Evolutionary conservation across 345 rosid species (phyloP), one percentile per base, ranked within the genome.

Genomic region (Litchi chinensis): DNA sequence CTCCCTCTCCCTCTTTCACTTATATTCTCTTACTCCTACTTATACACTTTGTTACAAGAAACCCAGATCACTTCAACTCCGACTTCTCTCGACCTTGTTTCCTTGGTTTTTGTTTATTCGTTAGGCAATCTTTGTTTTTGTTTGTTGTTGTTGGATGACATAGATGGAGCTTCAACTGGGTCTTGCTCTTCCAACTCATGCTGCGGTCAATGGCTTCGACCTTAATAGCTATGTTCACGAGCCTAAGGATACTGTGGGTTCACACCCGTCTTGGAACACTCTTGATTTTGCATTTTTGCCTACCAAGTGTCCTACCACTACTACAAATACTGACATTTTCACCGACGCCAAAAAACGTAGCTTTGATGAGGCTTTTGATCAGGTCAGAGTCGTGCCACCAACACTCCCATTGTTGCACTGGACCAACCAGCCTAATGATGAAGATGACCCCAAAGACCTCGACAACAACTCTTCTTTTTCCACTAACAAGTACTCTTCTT

Each of bases 151-250:
- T 79, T 81, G 75, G 62, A 56, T 65, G 79, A 59, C 57, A 6
- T 28, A 22, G 24, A 86, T 86, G 89, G 89, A 88, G 74, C 91
- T 88, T 64, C 85, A 82, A 41, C 75, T 88, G 11, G 86, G 87
- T 68, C 87, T 88, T 5, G 79, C 88, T 68, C 89, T 86, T 60
- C 81, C 89, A 13, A 70, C 52, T 72, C 21, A 18, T 66, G 39
- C 68, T 66, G 37, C 64, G 8, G 67, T 57, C 62, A 44, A 62
- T 18, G 76, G 81, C 8, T 68, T 86, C 37, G 85, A 85, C 79
- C 81, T 86, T n/a, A 83, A 83, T 63, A 28, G 44, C 65, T 44
- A 2, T 48, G 46, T 12, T 50, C 39, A 24, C 68, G 69, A 83
- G 50, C 60, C 71, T 46, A 77, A 44, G 24, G 73, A 67, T 21